These are phyloP conservation scores for Avena eriantha DNA, from an alignment of 176 grass and related monocot species.

Conservation along the genomic window DNA sequence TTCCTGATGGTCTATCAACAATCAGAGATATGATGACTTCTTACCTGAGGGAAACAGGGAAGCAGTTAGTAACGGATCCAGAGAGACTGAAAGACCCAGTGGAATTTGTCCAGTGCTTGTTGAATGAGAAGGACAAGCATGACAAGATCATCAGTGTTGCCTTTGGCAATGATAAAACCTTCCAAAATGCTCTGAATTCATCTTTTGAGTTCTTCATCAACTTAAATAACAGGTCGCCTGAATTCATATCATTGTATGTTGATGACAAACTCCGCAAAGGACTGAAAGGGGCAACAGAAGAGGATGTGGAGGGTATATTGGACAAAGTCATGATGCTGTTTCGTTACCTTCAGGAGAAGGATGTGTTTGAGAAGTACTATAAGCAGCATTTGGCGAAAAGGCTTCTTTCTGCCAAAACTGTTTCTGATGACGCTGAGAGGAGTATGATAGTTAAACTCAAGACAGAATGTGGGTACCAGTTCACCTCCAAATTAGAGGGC, in stretches of 20 bases:
- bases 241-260: slow-evolving; percentile 95
- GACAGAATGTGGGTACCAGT: slow-evolving; percentile 98
- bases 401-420: slow-evolving; percentile 85
- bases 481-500: slow-evolving; percentile 95
- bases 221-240: slow-evolving; percentile 93
- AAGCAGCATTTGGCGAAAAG: slow-evolving; percentile 92
- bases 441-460: slow-evolving; percentile 99
- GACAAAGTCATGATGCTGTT: slow-evolving; percentile 99
- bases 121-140: slow-evolving; percentile 95
- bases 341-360: slow-evolving; percentile 96
- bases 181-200: slow-evolving; percentile 94
- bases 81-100: slow-evolving; percentile 95
- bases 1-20: slow-evolving; percentile 80
- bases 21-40: slow-evolving; percentile 89
- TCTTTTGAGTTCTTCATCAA: slow-evolving; percentile 98
- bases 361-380: slow-evolving; percentile 99
- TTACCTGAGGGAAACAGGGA: slow-evolving; percentile 85
- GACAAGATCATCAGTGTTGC: slow-evolving; percentile 93
- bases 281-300: slow-evolving; percentile 86
- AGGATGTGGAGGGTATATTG: slow-evolving; percentile 87
- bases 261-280: slow-evolving; percentile 97
- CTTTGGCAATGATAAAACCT: slow-evolving; percentile 95
- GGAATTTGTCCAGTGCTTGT: slow-evolving; percentile 88
- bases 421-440: slow-evolving; percentile 96
- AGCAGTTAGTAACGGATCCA: slow-evolving; percentile 79